phyloP scores from a whole-genome alignment of 192 early-diverging fungal species.

The Rhizophagus prolifer region DNA sequence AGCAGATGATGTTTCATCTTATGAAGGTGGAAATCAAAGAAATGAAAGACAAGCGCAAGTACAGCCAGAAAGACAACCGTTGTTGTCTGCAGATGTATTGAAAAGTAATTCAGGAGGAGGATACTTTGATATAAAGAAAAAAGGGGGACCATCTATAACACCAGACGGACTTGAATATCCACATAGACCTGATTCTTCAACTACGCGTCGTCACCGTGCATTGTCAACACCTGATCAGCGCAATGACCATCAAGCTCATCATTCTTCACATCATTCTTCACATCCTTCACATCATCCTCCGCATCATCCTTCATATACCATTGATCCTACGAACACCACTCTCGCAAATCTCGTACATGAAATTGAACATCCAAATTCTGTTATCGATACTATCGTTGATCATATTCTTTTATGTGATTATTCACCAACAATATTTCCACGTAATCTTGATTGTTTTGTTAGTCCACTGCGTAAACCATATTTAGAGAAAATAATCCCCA shows the following conservation, averaged over 20 bases:
- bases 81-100: constrained; percentile 16
- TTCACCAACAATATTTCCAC: constrained; percentile 16
- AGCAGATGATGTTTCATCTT: constrained; percentile 15
- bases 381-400: constrained; percentile 14
- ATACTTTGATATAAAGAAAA: constrained; percentile 29
- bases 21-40: not conserved
- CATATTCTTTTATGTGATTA: constrained; percentile 31
- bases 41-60: not conserved
- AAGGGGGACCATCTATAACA: not conserved
- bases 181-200: constrained; percentile 25
- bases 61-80: constrained; percentile 13
- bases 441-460: constrained; percentile 31
- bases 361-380: not conserved
- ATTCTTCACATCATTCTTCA: not conserved
- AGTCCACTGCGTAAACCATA: constrained; percentile 27
- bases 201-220: constrained; percentile 25
- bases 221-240: constrained; percentile 18
- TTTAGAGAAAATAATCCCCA: constrained; percentile 21
- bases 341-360: not conserved
- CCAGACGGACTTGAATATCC: constrained; percentile 15
- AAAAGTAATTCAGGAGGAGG: constrained; percentile 19
- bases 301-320: not conserved
- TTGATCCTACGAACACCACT: not conserved
- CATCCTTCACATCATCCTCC: not conserved
- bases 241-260: not conserved